These are phyloP conservation scores for Aspergillus latus DNA, from an alignment of 2,329 filamentous ascomycete genomes.

Conservation along the genomic window DNA sequence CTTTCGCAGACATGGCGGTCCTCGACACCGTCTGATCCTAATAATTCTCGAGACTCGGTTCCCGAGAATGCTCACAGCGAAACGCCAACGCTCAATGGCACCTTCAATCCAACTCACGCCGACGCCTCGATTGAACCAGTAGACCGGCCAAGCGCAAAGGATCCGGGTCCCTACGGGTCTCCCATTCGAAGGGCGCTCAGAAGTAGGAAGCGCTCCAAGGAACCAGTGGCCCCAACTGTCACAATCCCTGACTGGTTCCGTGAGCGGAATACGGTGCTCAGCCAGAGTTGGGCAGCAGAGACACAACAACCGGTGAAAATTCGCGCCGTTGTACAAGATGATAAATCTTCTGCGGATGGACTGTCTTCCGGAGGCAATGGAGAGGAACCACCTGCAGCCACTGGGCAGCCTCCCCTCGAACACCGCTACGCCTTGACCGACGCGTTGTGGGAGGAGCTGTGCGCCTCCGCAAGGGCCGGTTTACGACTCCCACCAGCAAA, in stretches of 20 bases:
- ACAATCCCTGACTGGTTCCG: slow-evolving; percentile 41
- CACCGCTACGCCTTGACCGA: slow-evolving; percentile 43
- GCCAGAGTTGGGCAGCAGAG: slow-evolving; percentile 18
- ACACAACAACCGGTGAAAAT: slow-evolving; percentile 30
- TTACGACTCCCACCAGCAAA: slow-evolving; percentile 44
- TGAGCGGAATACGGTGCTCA: slow-evolving; percentile 35
- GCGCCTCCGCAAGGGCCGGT: slow-evolving; percentile 52
- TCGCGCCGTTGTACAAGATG: slow-evolving; percentile 22
- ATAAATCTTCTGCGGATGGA: slow-evolving; percentile 14
- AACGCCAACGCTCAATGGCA: slow-evolving; percentile 20
- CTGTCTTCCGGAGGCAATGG: slow-evolving; percentile 28
- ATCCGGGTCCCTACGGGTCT: slow-evolving; percentile 40
- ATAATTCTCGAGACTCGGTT: slow-evolving; percentile 23
- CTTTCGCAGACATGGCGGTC: slow-evolving; percentile 31
- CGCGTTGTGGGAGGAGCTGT: slow-evolving; percentile 50
- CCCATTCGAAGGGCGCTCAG: slow-evolving; percentile 41
- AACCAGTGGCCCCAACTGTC: slow-evolving; percentile 22
- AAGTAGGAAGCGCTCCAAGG: slow-evolving; percentile 30
- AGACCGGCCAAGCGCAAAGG: slow-evolving; percentile 24
- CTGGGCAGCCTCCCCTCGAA: slow-evolving; percentile 19
- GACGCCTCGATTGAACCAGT: slow-evolving; percentile 13
- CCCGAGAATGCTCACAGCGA: slow-evolving; percentile 25
- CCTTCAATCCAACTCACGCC: slow-evolving; percentile 18
- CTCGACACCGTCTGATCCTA: slow-evolving; percentile 30
- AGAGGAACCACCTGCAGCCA: slow-evolving; percentile 23